Evolutionary conservation across 441 rosid species (phyloP).

Genomic region (Theobroma grandiflorum): DNA sequence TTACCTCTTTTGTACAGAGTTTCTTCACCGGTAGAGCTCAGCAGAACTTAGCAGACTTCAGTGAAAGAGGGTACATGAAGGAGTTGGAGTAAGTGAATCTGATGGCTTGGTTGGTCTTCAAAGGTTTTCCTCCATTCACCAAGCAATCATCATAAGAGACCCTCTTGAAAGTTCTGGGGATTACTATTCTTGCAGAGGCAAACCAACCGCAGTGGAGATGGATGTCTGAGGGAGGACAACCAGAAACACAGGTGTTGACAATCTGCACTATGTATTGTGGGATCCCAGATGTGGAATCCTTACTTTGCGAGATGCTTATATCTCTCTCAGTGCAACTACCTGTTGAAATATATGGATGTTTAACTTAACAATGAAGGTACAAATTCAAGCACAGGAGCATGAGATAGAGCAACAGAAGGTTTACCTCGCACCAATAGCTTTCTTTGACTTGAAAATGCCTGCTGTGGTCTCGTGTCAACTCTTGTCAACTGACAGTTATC

Average conservation of each 20-base stretch:
- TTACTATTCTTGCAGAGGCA: conserved; percentile 58
- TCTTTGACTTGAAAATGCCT: conserved; percentile 31
- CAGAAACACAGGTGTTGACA: conserved; percentile 50
- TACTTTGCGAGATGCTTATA: conserved; percentile 61
- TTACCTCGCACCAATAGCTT: conserved; percentile 49
- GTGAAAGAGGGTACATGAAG: conserved; percentile 54
- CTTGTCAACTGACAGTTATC: conserved; percentile 23
- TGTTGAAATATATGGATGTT: neutral
- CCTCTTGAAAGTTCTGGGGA: conserved; percentile 57
- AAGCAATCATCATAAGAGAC: conserved; percentile 60
- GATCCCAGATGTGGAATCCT: conserved; percentile 52
- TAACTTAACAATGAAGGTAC: neutral
- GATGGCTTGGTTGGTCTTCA: conserved; percentile 47
- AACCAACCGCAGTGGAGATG: conserved; percentile 69
- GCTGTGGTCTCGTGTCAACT: neutral
- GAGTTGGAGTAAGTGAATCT: conserved; percentile 65
- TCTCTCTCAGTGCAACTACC: conserved; percentile 49
- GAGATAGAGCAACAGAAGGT: neutral
- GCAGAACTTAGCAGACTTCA: conserved; percentile 60
- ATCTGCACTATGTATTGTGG: conserved; percentile 64
- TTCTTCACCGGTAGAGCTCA: conserved; percentile 6
- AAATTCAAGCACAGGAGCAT: neutral
- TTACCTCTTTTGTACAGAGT: neutral
- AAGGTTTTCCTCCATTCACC: conserved; percentile 55
- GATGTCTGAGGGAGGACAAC: conserved; percentile 53